phyloP scores from a whole-genome alignment of 2,329 filamentous ascomycete species.

The Teratosphaeria destructans region DNA sequence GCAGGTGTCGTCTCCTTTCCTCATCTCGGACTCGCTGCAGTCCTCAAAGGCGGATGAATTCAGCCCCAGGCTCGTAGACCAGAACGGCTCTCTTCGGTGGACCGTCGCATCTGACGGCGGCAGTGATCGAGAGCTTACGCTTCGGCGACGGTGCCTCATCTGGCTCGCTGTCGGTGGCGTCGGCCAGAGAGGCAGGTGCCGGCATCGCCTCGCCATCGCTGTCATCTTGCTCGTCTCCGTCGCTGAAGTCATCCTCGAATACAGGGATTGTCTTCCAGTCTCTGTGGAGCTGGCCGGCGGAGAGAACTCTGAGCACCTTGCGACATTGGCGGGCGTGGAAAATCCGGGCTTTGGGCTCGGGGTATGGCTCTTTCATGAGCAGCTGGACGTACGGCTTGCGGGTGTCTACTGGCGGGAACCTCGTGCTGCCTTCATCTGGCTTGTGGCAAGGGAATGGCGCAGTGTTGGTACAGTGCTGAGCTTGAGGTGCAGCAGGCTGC shows the following conservation, averaged over 20 bases:
- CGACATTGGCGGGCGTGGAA: not conserved
- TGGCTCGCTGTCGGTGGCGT: not conserved
- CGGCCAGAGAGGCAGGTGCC: not conserved
- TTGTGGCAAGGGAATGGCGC: not conserved
- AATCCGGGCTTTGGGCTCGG: not conserved
- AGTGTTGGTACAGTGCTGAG: not conserved
- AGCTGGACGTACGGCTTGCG: constrained; percentile 2
- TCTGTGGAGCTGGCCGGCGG: not conserved
- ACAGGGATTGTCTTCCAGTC: not conserved
- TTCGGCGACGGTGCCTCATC: not conserved
- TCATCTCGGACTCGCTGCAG: not conserved
- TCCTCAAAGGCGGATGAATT: not conserved
- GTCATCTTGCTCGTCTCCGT: not conserved
- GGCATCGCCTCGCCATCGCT: not conserved
- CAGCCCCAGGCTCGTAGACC: not conserved
- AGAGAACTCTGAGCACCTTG: not conserved
- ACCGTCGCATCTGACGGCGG: not conserved
- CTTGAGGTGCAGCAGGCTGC: not conserved
- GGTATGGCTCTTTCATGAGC: constrained; percentile 4
- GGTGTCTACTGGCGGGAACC: not conserved
- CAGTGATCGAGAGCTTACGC: not conserved
- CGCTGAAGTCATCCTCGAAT: not conserved
- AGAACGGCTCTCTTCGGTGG: not conserved
- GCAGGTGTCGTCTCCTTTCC: not conserved
- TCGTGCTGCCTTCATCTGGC: not conserved